Evolutionary conservation across 768 basidiomycete species (phyloP).

Genomic region (Leccinum boreale): DNA sequence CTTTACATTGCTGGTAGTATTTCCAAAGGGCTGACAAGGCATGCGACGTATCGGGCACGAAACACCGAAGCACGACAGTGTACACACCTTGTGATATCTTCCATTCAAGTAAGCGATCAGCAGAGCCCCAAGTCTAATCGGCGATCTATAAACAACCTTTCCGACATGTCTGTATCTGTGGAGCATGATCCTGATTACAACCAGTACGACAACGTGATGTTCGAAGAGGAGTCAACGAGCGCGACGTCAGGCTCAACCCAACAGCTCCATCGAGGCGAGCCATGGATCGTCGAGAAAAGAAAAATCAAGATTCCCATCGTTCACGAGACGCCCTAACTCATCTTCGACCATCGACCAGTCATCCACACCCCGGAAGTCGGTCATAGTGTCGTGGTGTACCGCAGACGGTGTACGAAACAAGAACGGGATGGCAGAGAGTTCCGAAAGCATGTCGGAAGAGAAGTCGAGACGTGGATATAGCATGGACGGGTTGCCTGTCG

Average conservation of each 20-base stretch:
- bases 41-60: neutral
- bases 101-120: too few species aligned
- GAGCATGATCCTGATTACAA: neutral
- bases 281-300: constrained; percentile 23
- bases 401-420: constrained; percentile 23
- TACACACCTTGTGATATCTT: too few species aligned
- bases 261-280: constrained; percentile 13
- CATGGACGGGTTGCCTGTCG: neutral
- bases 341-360: constrained; percentile 21
- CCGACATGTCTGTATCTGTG: neutral
- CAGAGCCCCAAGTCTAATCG: too few species aligned
- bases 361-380: neutral
- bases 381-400: neutral
- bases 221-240: neutral
- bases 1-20: too few species aligned
- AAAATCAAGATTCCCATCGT: constrained; percentile 23
- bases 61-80: neutral
- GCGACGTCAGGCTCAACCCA: constrained; percentile 3
- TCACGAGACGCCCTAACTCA: constrained; percentile 18
- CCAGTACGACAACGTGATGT: neutral
- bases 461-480: constrained; percentile 11
- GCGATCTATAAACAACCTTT: neutral
- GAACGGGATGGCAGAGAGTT: constrained; percentile 32
- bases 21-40: neutral
- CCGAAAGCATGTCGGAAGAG: constrained; percentile 10